These are phyloP conservation scores for Sparassis latifolia DNA, from an alignment of 1,284 basidiomycete genomes.

Conservation along the genomic window DNA sequence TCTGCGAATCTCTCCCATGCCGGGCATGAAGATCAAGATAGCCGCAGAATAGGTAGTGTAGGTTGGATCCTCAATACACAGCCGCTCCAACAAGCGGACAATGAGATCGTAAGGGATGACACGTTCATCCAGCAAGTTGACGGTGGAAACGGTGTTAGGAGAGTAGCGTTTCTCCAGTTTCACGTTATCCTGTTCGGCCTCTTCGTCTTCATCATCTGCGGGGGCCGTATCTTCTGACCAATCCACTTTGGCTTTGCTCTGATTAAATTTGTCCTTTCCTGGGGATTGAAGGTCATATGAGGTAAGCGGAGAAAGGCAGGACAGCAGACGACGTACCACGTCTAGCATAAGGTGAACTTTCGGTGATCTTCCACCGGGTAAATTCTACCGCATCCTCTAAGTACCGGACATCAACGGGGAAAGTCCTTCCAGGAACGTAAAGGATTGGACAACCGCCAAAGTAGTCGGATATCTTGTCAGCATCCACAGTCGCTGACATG, in stretches of 20 bases:
- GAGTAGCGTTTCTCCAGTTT: slow-evolving; percentile 73
- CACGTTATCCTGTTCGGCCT: slow-evolving; percentile 41
- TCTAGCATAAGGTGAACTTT: slow-evolving; percentile 81
- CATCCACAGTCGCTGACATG: slow-evolving; percentile 97
- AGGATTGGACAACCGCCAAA: slow-evolving; percentile 89
- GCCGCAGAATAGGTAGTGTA: slow-evolving; percentile 70
- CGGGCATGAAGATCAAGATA: slow-evolving; percentile 91
- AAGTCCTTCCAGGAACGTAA: slow-evolving; percentile 93
- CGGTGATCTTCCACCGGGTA: slow-evolving; percentile 80
- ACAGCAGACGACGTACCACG: slow-evolving; percentile 36
- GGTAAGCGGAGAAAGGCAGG: too few species aligned
- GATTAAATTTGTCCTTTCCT: slow-evolving; percentile 60
- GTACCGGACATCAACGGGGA: slow-evolving; percentile 85
- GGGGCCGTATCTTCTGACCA: slow-evolving; percentile 67
- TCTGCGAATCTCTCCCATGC: slow-evolving; percentile 86
- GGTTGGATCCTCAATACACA: slow-evolving; percentile 70
- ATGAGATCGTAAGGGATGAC: slow-evolving; percentile 90
- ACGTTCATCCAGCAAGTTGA: slow-evolving; percentile 87
- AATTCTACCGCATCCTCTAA: slow-evolving; percentile 92
- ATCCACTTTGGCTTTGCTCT: slow-evolving; percentile 56
- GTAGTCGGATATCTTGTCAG: slow-evolving; percentile 89
- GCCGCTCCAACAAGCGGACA: slow-evolving; percentile 74
- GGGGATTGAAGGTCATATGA: slow-evolving; percentile 10
- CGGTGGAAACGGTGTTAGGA: slow-evolving; percentile 65
- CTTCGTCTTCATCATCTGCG: slow-evolving; percentile 70